Conservation (phyloP, 108 stramenopile species). For the Aurantiochytrium sp. region DNA sequence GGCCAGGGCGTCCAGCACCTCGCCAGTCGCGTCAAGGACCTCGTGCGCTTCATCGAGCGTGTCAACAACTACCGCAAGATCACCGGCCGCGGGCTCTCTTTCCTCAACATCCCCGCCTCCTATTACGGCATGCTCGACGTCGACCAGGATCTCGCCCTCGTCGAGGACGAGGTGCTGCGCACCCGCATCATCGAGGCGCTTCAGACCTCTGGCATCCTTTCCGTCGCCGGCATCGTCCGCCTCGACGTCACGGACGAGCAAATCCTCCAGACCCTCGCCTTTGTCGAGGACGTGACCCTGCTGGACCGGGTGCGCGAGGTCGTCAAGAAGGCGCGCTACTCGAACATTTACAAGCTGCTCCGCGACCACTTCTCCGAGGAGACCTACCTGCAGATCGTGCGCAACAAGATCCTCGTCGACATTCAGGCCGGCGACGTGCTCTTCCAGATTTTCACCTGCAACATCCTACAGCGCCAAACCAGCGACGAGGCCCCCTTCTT, state of each 20-base stretch:
- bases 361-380: conserved; percentile 63
- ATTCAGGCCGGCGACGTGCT: conserved; percentile 74
- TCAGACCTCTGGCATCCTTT: conserved; percentile 39
- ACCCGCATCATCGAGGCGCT: not conserved
- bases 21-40: conserved; percentile 71
- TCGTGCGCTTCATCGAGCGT: conserved; percentile 69
- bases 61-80: conserved; percentile 57
- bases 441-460: conserved; percentile 79
- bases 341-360: conserved; percentile 50
- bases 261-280: conserved; percentile 40
- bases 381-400: conserved; percentile 69
- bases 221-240: conserved; percentile 59
- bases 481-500: conserved; percentile 79
- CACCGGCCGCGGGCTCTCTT: conserved; percentile 65
- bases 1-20: conserved; percentile 83
- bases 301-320: not conserved
- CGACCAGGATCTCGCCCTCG: not conserved
- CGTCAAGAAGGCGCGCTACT: conserved; percentile 63
- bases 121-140: conserved; percentile 72
- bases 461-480: conserved; percentile 64
- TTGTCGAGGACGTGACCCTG: not conserved
- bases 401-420: conserved; percentile 77
- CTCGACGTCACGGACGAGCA: conserved; percentile 44
- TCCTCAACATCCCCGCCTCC: conserved; percentile 71
- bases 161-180: not conserved